These are phyloP conservation scores for Barnettozyma botsteinii DNA, from an alignment of 805 yeast species.

Conservation along the genomic window DNA sequence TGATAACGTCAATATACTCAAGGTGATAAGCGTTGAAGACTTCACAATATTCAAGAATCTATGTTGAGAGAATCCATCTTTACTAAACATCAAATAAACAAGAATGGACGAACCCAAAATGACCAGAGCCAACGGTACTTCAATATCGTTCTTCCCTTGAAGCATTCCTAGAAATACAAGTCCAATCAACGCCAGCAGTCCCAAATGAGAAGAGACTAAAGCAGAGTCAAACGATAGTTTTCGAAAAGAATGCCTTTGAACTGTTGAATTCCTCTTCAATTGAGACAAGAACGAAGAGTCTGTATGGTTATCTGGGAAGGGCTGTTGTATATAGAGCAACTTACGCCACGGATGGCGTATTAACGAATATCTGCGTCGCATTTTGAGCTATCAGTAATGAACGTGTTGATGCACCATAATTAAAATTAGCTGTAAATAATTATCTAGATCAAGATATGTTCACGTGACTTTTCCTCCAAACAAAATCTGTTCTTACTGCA, in stretches of 20 bases:
- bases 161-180: slow-evolving; percentile 64
- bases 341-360: slow-evolving; percentile 62
- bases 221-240: slow-evolving; percentile 68
- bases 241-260: slow-evolving; percentile 56
- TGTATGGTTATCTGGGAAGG: slow-evolving; percentile 88
- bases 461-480: too few relatives aligned
- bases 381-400: too few relatives aligned
- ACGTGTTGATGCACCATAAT: too few relatives aligned
- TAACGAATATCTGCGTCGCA: slow-evolving; percentile 2
- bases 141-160: slow-evolving; percentile 43
- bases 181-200: slow-evolving; percentile 56
- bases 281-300: slow-evolving; percentile 78
- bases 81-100: slow-evolving; percentile 6
- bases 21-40: slow-evolving; percentile 61
- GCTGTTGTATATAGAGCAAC: slow-evolving; percentile 76
- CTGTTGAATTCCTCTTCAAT: slow-evolving; percentile 69
- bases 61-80: background rate
- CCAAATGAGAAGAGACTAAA: slow-evolving; percentile 58
- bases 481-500: too few relatives aligned
- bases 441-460: too few relatives aligned
- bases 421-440: too few relatives aligned
- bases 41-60: slow-evolving; percentile 34
- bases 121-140: slow-evolving; percentile 31
- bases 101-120: slow-evolving; percentile 5
- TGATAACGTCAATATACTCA: slow-evolving; percentile 70